Conservation (phyloP, 2,329 filamentous ascomycete species). For the Ceratocystis destructans region DNA sequence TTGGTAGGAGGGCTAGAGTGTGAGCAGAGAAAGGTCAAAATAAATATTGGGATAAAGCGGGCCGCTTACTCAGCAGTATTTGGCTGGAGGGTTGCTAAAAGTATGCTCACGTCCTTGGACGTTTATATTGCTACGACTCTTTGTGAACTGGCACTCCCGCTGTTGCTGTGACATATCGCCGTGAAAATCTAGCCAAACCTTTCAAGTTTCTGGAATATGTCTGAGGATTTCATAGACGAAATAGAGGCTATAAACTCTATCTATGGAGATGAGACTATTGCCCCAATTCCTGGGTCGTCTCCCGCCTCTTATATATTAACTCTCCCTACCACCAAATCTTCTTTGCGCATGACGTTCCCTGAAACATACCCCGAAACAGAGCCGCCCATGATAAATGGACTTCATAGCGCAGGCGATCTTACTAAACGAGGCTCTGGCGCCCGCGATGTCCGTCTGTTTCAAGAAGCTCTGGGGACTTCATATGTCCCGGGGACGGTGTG, state of each 20-base stretch:
- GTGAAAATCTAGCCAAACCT: background rate
- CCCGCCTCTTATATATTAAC: conserved; percentile 41
- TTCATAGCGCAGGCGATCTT: conserved; percentile 58
- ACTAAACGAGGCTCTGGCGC: conserved; percentile 58
- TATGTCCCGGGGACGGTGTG: conserved; percentile 67
- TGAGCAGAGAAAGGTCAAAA: too few relatives aligned
- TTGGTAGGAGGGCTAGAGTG: too few relatives aligned
- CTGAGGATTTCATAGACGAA: conserved; percentile 54
- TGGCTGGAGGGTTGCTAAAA: background rate
- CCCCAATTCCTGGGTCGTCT: conserved; percentile 28
- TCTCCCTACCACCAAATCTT: conserved; percentile 47
- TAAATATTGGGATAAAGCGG: background rate
- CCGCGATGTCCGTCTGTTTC: conserved; percentile 54
- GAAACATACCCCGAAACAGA: conserved; percentile 54
- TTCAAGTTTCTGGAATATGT: conserved; percentile 29
- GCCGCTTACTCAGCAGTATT: background rate
- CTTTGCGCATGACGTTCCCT: conserved; percentile 55
- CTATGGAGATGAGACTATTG: conserved; percentile 55
- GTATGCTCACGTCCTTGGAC: background rate
- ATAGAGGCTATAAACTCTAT: conserved; percentile 74
- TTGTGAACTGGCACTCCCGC: background rate
- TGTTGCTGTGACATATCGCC: too few relatives aligned
- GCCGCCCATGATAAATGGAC: conserved; percentile 60
- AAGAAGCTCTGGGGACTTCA: conserved; percentile 50
- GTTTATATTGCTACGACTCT: background rate